Percentiles rank a stretch among this genome's conserved stretches.
Evolutionary conservation across 1,284 basidiomycete genomes (phyloP).

Genomic region (Leccinum fuscescens): DNA sequence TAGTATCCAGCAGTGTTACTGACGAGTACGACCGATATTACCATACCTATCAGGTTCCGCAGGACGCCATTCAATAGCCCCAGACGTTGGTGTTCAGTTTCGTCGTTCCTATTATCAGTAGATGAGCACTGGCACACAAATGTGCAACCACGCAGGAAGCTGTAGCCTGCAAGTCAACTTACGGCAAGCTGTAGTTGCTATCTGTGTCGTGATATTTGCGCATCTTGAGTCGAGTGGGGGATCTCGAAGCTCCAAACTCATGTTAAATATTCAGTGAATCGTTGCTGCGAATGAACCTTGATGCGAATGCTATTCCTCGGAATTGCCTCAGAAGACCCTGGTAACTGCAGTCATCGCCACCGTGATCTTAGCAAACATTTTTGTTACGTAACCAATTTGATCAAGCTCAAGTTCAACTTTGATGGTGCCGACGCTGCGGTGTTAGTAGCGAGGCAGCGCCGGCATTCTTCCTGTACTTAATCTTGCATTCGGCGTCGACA

Average conservation of each 20-base stretch:
- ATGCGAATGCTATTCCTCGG: not conserved
- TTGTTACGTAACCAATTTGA: not conserved
- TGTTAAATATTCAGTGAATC: not conserved
- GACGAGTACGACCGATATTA: not conserved
- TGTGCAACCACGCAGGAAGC: not conserved
- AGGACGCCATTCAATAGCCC: conserved; percentile 5
- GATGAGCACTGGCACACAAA: not conserved
- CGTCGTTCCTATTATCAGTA: not conserved
- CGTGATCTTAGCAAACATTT: not conserved
- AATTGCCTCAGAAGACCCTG: not conserved
- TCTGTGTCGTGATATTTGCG: conserved; percentile 9
- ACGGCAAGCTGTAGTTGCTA: conserved; percentile 8
- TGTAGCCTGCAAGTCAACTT: not conserved
- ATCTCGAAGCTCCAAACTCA: not conserved
- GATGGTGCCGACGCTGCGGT: not conserved
- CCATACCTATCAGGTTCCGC: conserved; percentile 4
- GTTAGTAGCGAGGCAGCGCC: not conserved
- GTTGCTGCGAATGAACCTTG: not conserved
- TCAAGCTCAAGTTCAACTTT: no score
- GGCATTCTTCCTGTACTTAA: not conserved
- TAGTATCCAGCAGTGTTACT: not conserved
- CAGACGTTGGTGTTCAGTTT: conserved; percentile 6
- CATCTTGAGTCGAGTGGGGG: not conserved
- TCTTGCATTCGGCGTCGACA: not conserved
- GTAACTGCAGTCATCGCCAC: not conserved